phyloP scores from a whole-genome alignment of 2,329 filamentous ascomycete genomes.

The Fusarium fujikuroi region DNA sequence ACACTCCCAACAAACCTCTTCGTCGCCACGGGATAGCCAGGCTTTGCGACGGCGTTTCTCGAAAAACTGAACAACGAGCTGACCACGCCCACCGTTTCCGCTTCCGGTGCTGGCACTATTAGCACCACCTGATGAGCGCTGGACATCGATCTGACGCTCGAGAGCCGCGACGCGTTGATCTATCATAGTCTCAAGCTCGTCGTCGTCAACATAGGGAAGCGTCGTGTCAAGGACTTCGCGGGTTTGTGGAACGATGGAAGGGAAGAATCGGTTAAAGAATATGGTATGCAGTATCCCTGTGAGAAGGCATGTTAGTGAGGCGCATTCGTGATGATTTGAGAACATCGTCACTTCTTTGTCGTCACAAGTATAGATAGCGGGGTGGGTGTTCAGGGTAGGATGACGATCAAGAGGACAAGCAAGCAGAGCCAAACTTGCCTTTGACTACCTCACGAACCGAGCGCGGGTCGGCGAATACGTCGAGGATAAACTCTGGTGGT shows the following conservation, averaged over 20 bases:
- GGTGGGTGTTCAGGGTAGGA: conserved; percentile 39
- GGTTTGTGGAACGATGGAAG: conserved; percentile 81
- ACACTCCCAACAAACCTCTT: conserved; percentile 96
- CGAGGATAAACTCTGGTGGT: conserved; percentile 90
- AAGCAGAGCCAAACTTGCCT: conserved; percentile 63
- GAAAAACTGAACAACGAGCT: conserved; percentile 91
- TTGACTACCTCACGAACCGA: conserved; percentile 93
- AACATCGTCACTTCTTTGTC: not conserved
- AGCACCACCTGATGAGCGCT: conserved; percentile 55
- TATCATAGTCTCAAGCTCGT: conserved; percentile 92
- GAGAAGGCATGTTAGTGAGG: not conserved
- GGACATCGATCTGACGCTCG: conserved; percentile 77
- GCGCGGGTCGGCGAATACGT: conserved; percentile 90
- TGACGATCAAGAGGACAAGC: conserved; percentile 22
- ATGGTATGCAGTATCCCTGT: conserved; percentile 93
- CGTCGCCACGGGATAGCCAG: conserved; percentile 82
- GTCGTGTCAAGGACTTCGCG: conserved; percentile 92
- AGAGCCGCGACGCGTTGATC: conserved; percentile 85
- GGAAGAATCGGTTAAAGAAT: conserved; percentile 99
- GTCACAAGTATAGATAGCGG: conserved; percentile 27
- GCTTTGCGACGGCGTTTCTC: conserved; percentile 88
- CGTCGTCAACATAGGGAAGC: conserved; percentile 88
- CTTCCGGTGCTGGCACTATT: conserved; percentile 14
- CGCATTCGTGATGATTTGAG: not conserved
- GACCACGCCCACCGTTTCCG: conserved; percentile 71